Evolutionary conservation across 1,139 yeast genomes (phyloP).

Genomic region (Diutina sp.): DNA sequence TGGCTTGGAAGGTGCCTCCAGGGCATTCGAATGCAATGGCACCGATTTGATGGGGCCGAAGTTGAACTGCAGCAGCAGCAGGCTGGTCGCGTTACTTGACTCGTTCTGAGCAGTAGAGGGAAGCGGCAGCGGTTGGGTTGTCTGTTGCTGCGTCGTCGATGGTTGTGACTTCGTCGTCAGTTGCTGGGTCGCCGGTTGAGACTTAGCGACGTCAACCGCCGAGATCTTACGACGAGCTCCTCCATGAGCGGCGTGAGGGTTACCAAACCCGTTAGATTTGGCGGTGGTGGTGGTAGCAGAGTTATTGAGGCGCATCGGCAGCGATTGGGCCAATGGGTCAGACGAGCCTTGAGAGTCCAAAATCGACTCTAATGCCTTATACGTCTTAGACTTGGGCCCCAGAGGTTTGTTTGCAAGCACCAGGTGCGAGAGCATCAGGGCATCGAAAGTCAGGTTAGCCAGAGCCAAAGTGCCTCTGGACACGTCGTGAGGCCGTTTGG

Average conservation of each 20-base stretch:
- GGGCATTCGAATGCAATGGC: background rate
- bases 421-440: constrained; percentile 3
- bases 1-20: background rate
- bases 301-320: constrained; percentile 1
- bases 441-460: constrained; percentile 3
- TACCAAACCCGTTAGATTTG: constrained; percentile 5
- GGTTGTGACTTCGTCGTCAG: background rate
- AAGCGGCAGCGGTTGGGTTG: background rate
- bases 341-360: constrained; percentile 22
- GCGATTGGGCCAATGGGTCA: background rate
- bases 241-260: constrained; percentile 5
- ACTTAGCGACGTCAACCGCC: constrained; percentile 25
- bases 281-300: background rate
- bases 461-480: constrained; percentile 3
- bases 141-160: background rate
- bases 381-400: constrained; percentile 19
- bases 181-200: constrained; percentile 5
- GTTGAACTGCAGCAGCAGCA: background rate
- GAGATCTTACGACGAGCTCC: constrained; percentile 9
- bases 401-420: constrained; percentile 3
- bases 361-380: constrained; percentile 46
- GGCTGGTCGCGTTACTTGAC: background rate
- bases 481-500: background rate
- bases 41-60: background rate
- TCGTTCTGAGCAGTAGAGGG: background rate